Base-by-base conservation (phyloP, 352 stramenopile species). In the Globisporangium apiculatum region DNA sequence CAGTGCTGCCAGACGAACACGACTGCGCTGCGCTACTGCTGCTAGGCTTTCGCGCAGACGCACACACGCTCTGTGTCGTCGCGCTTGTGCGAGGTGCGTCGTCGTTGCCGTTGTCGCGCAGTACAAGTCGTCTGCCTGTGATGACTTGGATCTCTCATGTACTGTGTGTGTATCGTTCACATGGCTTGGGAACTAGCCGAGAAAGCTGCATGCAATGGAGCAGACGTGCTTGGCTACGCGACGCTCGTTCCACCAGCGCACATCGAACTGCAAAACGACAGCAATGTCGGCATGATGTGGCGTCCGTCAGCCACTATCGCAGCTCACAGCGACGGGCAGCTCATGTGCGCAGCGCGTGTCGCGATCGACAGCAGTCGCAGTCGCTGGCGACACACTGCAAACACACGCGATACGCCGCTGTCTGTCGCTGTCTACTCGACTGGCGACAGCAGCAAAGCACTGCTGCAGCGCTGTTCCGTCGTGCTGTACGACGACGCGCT, bases 41-140 rank as follows among this genome's bases (percentile, higher is more conserved):
- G 40, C 10, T 68, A 38, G 75, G 73, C 43, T 64, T 57, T 9
- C 60, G 60, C 0, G 24, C 68, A 18, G 55, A 64, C 51, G 36
- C 41, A 15, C n/a, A 17, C 18, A 60, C 51, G 47, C 40, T 76
- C 38, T 83, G 71, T 45, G 71, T 80, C 37, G 69, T 79, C 15
- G 62, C 60, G 10, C 17, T 69, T 6, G 56, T 40, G 14, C 47
- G 45, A 18, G 55, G 60, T 65, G 58, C 31, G 49, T 17, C n/a
- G 48, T 35, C 24, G 24, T 31, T 31, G 24, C 24, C 24, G 24
- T 53, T 24, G 8, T 9, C 31, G 48, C 37, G 18, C 15, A 31
- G 24, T 31, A 31, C 24, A 31, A 31, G 24, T 31, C 24, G 2
- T 31, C 24, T 31, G 24, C 24, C 24, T 31, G 24, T 31, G 24